Evolutionary conservation across 2,329 filamentous ascomycete species (phyloP).

Genomic region (Trichoderma endophyticum): DNA sequence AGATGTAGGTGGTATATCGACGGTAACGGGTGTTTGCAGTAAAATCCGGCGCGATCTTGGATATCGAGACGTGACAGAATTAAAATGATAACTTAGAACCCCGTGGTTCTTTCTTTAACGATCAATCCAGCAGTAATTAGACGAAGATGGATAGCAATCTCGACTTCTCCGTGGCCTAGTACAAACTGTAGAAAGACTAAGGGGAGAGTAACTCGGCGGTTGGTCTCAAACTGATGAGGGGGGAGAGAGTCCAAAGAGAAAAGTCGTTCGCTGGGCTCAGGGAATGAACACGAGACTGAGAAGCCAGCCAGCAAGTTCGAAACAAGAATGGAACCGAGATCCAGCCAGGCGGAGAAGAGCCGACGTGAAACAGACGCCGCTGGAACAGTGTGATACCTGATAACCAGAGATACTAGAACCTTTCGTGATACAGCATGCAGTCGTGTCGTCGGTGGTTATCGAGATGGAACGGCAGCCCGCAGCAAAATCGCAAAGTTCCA

Average conservation of each 20-base stretch:
- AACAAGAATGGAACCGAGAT: conserved; percentile 7
- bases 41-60: not conserved
- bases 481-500: conserved; percentile 35
- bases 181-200: not conserved
- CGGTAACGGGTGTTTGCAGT: not conserved
- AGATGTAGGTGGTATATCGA: not conserved
- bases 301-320: conserved; percentile 7
- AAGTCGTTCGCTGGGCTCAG: not conserved
- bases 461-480: conserved; percentile 46
- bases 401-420: conserved; percentile 42
- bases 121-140: not conserved
- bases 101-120: not conserved
- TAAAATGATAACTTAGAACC: not conserved
- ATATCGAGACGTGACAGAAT: not conserved
- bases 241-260: not conserved
- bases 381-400: conserved; percentile 48
- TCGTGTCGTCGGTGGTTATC: conserved; percentile 44
- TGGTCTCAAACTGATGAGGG: not conserved
- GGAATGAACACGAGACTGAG: not conserved
- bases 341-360: conserved; percentile 25
- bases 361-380: conserved; percentile 48
- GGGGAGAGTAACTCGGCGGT: not conserved
- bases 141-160: not conserved
- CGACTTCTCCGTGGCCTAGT: not conserved
- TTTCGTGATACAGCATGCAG: conserved; percentile 50